phyloP scores from a whole-genome alignment of 495 filamentous ascomycete species.

The Podospora pseudoanserina region DNA sequence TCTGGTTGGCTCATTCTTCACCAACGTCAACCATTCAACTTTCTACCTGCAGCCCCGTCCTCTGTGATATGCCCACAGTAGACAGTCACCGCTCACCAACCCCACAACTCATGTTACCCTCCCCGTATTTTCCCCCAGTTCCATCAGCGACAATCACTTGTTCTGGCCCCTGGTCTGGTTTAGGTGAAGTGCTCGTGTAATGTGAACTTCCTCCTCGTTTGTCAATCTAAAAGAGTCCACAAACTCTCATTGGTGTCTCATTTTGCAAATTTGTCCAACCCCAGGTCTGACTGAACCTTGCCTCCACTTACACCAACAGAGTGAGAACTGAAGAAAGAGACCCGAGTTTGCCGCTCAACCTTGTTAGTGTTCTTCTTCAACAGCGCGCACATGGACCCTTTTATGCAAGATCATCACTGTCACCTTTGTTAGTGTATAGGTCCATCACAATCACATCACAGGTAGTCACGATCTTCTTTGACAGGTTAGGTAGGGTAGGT shows the following conservation, averaged over 20 bases:
- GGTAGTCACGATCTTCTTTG: not conserved
- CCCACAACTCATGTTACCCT: not conserved
- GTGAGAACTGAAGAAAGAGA: not conserved
- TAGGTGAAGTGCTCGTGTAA: not conserved
- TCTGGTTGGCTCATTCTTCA: not conserved
- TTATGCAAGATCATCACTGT: not conserved
- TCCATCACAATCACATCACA: not conserved
- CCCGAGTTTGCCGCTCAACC: not conserved
- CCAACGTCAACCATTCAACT: not conserved
- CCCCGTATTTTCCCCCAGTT: not conserved
- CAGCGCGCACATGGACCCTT: not conserved
- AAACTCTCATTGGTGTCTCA: conserved; percentile 9
- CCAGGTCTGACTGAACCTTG: not conserved
- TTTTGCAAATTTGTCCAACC: not conserved
- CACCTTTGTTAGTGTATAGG: not conserved
- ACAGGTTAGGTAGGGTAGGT: too few relatives aligned
- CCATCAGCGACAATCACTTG: not conserved
- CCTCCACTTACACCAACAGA: not conserved
- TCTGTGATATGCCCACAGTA: not conserved
- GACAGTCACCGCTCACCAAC: not conserved
- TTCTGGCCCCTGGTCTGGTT: not conserved
- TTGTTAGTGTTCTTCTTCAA: not conserved
- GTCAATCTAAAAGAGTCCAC: not conserved
- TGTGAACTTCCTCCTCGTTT: not conserved
- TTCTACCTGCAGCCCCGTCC: not conserved